A percentile compares a stretch with the other conserved stretches of the same genome.
phyloP scores from a whole-genome alignment of 2,329 filamentous ascomycete genomes.

The Colletotrichum truncatum region DNA sequence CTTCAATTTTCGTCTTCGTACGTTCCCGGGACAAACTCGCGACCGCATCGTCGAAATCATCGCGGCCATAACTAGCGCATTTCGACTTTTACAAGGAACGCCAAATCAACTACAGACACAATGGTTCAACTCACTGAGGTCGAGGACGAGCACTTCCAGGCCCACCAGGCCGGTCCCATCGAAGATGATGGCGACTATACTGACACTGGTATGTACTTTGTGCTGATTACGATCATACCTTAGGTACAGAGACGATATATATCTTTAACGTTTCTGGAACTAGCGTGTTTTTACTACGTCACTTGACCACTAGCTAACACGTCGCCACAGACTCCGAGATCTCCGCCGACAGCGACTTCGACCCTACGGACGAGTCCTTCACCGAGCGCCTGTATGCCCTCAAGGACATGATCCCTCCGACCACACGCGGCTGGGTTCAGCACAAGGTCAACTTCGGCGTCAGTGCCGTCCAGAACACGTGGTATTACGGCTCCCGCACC shows the following conservation, averaged over 20 bases:
- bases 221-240: too few species aligned
- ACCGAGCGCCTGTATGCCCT: conserved; percentile 77
- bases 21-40: conserved; percentile 6
- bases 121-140: conserved; percentile 99
- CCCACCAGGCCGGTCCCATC: conserved; percentile 73
- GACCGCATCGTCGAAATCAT: conserved; percentile 5
- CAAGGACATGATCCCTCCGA: conserved; percentile 79
- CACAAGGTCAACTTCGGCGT: conserved; percentile 65
- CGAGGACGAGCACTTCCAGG: conserved; percentile 92
- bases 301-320: conserved; percentile 11
- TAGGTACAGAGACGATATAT: not conserved
- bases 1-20: conserved; percentile 12
- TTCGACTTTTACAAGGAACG: not conserved
- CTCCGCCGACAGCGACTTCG: conserved; percentile 80
- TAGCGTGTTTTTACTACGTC: not conserved
- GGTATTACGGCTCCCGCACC: conserved; percentile 79
- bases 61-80: not conserved
- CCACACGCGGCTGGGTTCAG: conserved; percentile 74
- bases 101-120: conserved; percentile 44
- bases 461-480: conserved; percentile 58
- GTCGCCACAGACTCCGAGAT: conserved; percentile 76
- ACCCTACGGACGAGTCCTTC: conserved; percentile 66
- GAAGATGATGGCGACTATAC: conserved; percentile 93
- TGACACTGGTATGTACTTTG: conserved; percentile 80
- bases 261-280: not conserved